Base-by-base conservation (phyloP, 768 basidiomycete species). In the Paxillus involutus region DNA sequence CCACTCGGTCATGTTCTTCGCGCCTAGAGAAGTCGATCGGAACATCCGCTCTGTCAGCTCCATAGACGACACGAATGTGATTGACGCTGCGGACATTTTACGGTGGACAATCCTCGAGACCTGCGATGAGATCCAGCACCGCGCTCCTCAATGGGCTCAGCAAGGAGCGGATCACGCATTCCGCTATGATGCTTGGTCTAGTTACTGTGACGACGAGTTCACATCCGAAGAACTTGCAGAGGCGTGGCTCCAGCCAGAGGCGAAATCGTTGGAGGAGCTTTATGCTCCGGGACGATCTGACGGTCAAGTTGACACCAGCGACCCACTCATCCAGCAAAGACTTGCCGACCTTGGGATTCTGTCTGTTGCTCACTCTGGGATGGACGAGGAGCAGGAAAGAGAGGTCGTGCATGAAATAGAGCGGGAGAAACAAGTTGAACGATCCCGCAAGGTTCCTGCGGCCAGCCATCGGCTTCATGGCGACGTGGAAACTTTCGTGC, bases 41-140 rank as follows among this genome's bases (percentile, higher is more conserved):
- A 53, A 55, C 1, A 80, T 82, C 41, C 73, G 75, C 35, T 50
- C 51, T 7, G 53, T 67, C 17, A 54, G 59, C 21, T 29, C 13
- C 16, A 69, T 67, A 21, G 35, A 0, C 16, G 0, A 4, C n/a
- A 35, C 13, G 6, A 51, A 61, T 13, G 4, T 6, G 2, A 48
- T 63, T 24, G 26, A 56, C n/a, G 60, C 69, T 0, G 37, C 41
- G n/a, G 74, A 80, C 45, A 65, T 81, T 37, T 39, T 80, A n/a
- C 61, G 63, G 7, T 82, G 81, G 81, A 62, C 68, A 1, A 77
- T 81, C 65, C 56, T 51, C 0, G 72, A 77, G 55, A 79, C 79
- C 0, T 80, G 77, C 56, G 46, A 47, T 0, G 65, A 77, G 30
- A 74, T 80, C 12, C 60, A 70, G 24, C 69, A 65, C 6, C 64